Evolutionary conservation across 352 stramenopile genomes (phyloP), one percentile per base, ranked within the genome.

Genomic region (Pythium brachiatum): DNA sequence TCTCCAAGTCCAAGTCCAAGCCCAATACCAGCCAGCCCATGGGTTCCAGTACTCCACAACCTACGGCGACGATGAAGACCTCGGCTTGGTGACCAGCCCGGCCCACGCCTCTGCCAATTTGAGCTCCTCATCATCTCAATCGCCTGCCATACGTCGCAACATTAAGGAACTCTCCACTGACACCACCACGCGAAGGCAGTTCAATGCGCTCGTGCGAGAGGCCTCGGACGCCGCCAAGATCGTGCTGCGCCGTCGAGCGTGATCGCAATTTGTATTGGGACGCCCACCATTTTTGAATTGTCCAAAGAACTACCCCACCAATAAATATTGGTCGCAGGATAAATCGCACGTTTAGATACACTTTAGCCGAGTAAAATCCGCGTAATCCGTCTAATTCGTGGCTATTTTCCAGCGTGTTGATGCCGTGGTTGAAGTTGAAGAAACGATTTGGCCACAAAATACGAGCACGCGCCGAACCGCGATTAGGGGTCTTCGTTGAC

Each of bases 341-440:
- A n/a, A n/a, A n/a, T n/a, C n/a, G n/a, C n/a, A n/a, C n/a, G n/a
- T n/a, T n/a, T n/a, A n/a, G n/a, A n/a, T n/a, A n/a, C n/a, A n/a
- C n/a, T n/a, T n/a, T n/a, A n/a, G n/a, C n/a, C n/a, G n/a, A n/a
- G n/a, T n/a, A n/a, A n/a, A n/a, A 11, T 32, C 25, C 44, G 44
- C 44, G 44, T 52, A 52, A 52, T 52, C 44, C 21, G 21, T 20
- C 21, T 52, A 52, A 52, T 18, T 52, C 25, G 44, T 32, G 9
- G 21, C 20, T 52, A 52, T 21, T 52, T 32, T 8, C 8, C 13
- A n/a, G 44, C 23, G 47, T 39, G 47, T 36, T 54, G 47, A 54
- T 54, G 47, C 25, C 47, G 26, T 34, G 47, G 53, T 67, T 67
- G 60, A 67, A 67, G 60, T 62, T 67, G 60, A 67, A 61, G 60